Base-by-base conservation (phyloP, 208 protist genomes). In the Vickermania spadyakhi region DNA sequence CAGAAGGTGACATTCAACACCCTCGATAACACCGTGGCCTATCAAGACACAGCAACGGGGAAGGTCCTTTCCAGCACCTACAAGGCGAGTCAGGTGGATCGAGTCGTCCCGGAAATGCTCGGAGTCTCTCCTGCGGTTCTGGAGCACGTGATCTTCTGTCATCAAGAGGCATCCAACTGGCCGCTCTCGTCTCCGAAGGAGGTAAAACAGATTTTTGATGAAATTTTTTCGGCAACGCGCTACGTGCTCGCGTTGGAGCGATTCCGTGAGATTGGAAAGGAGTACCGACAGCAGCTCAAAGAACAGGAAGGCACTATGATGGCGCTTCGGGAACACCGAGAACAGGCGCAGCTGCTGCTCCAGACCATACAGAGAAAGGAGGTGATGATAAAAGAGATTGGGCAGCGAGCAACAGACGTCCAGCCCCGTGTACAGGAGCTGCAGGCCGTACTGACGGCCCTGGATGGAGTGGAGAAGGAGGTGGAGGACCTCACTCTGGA, bases 181-280 rank as follows among this genome's bases (percentile, higher is more conserved):
- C 97, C 97, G 0, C 72, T 99, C 2, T 70, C 67, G 1, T 84
- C 98, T 2, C 81, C 86, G 14, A 84, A 86, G 49, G 84, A 89
- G n/a, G 75, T 99, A 30, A 99, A 99, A 69, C 86, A 94, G 21
- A 98, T 98, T 64, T 99, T 99, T 74, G 98, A 99, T 74, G 97
- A 97, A 59, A 99, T 99, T 36, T 99, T 99, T 80, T 80, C 93
- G 25, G 85, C 97, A 0, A 99, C 97, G 1, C 83, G 89, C 3
- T 97, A 97, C 66, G 92, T 92, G 14, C 73, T 90, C 5, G 92
- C 92, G 14, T 70, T 97, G 13, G 90, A 97, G 23, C 60, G 89
- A 26, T 62, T 95, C 29, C 73, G 84, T 21, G 84, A 95, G 56
- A 88, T 89, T 56, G 81, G 79, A 67, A 92, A 95, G 50, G 85